Percentiles rank a stretch among this genome's conserved stretches.
Conservation (phyloP, 176 grass and related monocot genomes). For the Phyllostachys edulis region DNA sequence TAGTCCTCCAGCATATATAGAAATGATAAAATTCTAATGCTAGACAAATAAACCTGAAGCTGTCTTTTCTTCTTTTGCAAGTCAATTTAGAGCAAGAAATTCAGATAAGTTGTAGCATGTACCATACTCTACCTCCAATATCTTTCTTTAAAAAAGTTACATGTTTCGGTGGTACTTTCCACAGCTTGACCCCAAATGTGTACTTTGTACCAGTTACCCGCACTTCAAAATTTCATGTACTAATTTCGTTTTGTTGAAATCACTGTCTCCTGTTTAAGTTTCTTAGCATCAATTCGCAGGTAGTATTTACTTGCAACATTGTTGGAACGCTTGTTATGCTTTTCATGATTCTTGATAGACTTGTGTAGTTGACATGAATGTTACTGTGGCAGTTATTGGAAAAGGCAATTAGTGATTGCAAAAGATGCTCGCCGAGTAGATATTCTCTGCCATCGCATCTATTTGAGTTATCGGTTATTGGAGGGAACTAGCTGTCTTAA, state of each 20-base stretch:
- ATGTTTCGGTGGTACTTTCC: neutral
- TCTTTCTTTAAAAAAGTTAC: neutral
- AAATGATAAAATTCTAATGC: neutral
- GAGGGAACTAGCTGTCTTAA: constrained; percentile 69
- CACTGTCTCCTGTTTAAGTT: neutral
- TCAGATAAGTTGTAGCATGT: neutral
- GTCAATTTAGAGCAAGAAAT: constrained; percentile 12
- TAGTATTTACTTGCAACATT: constrained; percentile 21
- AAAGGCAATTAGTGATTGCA: constrained; percentile 80
- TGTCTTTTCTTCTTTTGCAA: constrained; percentile 10
- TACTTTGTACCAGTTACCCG: neutral
- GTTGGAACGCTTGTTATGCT: neutral
- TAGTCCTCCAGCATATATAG: neutral
- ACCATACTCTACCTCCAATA: neutral
- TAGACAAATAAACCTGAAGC: constrained; percentile 5
- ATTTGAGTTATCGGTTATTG: constrained; percentile 74
- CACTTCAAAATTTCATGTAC: neutral
- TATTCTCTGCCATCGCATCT: constrained; percentile 88
- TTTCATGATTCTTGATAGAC: constrained; percentile 13
- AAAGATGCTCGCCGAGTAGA: constrained; percentile 94
- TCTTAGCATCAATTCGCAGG: neutral
- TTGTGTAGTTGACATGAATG: constrained; percentile 35
- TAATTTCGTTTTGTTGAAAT: constrained; percentile 3
- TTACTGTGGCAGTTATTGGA: constrained; percentile 80
- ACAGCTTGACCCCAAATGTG: neutral